Evolutionary conservation across 2,329 filamentous ascomycete species (phyloP), one percentile per base, ranked within the genome.

Genomic region (Penicillium rolfsii): DNA sequence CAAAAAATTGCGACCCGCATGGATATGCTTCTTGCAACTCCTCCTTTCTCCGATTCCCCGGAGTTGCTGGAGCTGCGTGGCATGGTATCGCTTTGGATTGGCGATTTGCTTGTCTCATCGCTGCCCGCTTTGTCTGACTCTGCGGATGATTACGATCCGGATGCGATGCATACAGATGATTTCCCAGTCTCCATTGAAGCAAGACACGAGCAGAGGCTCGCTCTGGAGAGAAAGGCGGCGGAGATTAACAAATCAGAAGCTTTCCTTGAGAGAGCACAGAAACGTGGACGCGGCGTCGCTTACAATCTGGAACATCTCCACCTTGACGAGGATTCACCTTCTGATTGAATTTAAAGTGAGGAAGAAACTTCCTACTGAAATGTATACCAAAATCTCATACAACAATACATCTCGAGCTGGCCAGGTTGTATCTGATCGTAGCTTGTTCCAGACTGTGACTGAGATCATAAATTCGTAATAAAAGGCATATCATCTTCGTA

Each of bases 41-140:
- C 87, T 26, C 91, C 91, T 0, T 96, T 88, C 71, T 87, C 87
- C 33, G 86, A 87, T 59, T 88, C 87, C 67, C 75, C 81, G 4
- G 85, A 88, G 62, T 78, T 97, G 61, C 79, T 93, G 49, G 82
- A 89, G 52, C 78, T 96, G 26, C 83, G 91, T 55, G 92, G 85
- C 8, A 91, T 92, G 84, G 77, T 93, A 5, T 85, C 87, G 0
- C 79, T 95, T 16, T 96, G 91, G 82, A 81, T 91, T 16, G 89
- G 84, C 6, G 91, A 96, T 73, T 77, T 97, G 33, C 69, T 74
- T 36, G 56, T 78, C 7, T 75, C 71, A 3, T 77, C 74, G 5
- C 56, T 79, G 12, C 67, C 66, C 22, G 66, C 70, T 24, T 64
- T 59, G 5, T 58, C 66, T 5, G 58, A 57, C 2, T 41, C 24